Conservation (phyloP, 2,329 filamentous ascomycete genomes). For the Cylindrodendrum hubeiense region DNA sequence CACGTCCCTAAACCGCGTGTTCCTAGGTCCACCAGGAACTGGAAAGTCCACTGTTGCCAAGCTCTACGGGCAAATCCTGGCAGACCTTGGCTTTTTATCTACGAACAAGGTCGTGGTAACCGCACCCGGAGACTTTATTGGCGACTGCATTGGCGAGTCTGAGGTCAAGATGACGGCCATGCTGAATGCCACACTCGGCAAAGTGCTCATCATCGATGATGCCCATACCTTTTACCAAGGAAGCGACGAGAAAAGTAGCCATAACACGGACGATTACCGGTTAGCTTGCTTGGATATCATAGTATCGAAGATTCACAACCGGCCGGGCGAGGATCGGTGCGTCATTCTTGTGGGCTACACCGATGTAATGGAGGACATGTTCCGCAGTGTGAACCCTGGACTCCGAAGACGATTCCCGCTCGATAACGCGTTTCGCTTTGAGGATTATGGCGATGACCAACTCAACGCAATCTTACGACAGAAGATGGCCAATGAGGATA, state of each 20-base stretch:
- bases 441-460: conserved; percentile 73
- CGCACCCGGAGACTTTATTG: not conserved
- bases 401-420: conserved; percentile 73
- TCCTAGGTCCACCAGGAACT: conserved; percentile 76
- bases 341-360: conserved; percentile 79
- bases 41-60: conserved; percentile 80
- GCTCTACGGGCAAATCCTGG: conserved; percentile 74
- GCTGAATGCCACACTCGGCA: conserved; percentile 58
- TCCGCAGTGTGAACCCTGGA: conserved; percentile 80
- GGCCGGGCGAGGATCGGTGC: conserved; percentile 78
- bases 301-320: conserved; percentile 78
- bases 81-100: conserved; percentile 69
- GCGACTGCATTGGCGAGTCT: not conserved
- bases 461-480: conserved; percentile 70
- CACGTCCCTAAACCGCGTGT: conserved; percentile 45
- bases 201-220: conserved; percentile 81
- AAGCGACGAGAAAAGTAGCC: conserved; percentile 61
- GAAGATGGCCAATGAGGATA: conserved; percentile 57
- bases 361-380: conserved; percentile 78
- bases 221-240: conserved; percentile 69
- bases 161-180: not conserved
- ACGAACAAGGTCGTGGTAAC: not conserved
- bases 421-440: conserved; percentile 72
- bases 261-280: not conserved
- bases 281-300: conserved; percentile 68